Conservation (phyloP, 768 basidiomycete species). For the Filobasidium floriforme region DNA sequence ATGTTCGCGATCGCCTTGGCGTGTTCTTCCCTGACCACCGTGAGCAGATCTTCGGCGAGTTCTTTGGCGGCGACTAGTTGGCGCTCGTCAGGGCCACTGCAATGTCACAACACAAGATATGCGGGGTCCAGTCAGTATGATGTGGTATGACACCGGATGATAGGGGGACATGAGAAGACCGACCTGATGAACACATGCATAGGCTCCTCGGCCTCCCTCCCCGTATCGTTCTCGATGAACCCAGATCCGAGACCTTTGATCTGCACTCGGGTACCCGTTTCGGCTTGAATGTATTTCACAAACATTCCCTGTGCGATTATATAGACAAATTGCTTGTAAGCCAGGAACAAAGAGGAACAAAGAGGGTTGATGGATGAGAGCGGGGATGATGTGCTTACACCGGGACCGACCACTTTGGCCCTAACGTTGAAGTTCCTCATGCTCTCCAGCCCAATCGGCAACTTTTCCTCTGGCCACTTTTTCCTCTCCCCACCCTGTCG, state of each 20-base stretch:
- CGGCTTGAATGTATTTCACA: conserved; percentile 95
- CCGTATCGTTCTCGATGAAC: conserved; percentile 86
- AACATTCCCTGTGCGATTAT: conserved; percentile 67
- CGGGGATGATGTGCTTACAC: conserved; percentile 57
- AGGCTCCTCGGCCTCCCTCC: conserved; percentile 76
- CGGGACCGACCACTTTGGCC: conserved; percentile 94
- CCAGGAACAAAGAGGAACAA: no score
- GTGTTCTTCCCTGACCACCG: conserved; percentile 81
- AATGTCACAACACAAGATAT: no score
- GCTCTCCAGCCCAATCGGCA: conserved; percentile 78
- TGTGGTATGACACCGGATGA: no score
- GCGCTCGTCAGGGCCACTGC: conserved; percentile 74
- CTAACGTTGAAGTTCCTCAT: conserved; percentile 95
- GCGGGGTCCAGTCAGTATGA: no score
- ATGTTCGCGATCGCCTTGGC: conserved; percentile 56
- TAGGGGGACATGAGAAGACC: conserved; percentile 46
- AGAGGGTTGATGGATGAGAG: neutral
- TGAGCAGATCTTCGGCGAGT: conserved; percentile 77
- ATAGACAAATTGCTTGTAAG: no score
- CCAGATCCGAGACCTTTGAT: conserved; percentile 93
- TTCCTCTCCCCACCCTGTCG: conserved; percentile 44
- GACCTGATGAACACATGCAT: conserved; percentile 89
- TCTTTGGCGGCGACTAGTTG: conserved; percentile 81
- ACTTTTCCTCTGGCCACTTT: conserved; percentile 97
- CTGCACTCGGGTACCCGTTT: conserved; percentile 91